Conservation (phyloP, 2,329 filamentous ascomycete species). For the Cordyceps farinosa region DNA sequence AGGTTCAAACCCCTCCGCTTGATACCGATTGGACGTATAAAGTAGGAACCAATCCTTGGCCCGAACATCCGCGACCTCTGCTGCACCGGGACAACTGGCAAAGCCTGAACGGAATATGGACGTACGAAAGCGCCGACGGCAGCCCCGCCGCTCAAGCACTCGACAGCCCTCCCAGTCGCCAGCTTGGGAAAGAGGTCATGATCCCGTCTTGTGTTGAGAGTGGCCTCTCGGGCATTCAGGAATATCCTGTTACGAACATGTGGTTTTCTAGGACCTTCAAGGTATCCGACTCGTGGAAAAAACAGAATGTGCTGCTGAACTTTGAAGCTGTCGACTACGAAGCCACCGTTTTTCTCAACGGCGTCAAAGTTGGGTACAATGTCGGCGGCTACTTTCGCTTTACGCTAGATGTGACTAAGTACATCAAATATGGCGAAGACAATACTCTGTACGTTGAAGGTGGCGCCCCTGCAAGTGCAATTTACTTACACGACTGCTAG, state of each 20-base stretch:
- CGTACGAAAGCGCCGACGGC: slow-evolving; percentile 38
- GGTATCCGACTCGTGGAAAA: slow-evolving; percentile 45
- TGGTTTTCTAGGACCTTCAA: slow-evolving; percentile 51
- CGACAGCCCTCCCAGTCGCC: slow-evolving; percentile 24
- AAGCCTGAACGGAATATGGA: slow-evolving; percentile 58
- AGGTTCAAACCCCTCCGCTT: slow-evolving; percentile 35
- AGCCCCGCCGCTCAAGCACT: slow-evolving; percentile 19
- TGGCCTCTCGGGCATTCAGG: slow-evolving; percentile 47
- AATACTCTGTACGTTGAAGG: slow-evolving; percentile 51
- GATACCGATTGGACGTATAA: slow-evolving; percentile 48
- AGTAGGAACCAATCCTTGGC: slow-evolving; percentile 50
- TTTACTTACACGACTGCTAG: slow-evolving; percentile 24
- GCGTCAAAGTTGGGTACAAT: slow-evolving; percentile 48
- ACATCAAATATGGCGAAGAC: slow-evolving; percentile 36
- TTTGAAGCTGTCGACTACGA: slow-evolving; percentile 59
- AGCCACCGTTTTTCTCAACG: slow-evolving; percentile 57
- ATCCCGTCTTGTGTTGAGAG: slow-evolving; percentile 45
- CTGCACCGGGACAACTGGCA: slow-evolving; percentile 52
- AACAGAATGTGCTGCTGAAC: slow-evolving; percentile 46
- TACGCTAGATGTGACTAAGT: slow-evolving; percentile 53
- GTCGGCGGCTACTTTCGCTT: slow-evolving; percentile 62
- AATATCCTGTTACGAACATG: slow-evolving; percentile 39
- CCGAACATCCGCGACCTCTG: slow-evolving; percentile 55
- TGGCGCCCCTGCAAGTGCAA: too few species aligned
- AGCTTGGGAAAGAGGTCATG: slow-evolving; percentile 38